Evolutionary conservation across 202 grass and related monocot species (phyloP).

Genomic region (Dendrocalamus latiflorus): DNA sequence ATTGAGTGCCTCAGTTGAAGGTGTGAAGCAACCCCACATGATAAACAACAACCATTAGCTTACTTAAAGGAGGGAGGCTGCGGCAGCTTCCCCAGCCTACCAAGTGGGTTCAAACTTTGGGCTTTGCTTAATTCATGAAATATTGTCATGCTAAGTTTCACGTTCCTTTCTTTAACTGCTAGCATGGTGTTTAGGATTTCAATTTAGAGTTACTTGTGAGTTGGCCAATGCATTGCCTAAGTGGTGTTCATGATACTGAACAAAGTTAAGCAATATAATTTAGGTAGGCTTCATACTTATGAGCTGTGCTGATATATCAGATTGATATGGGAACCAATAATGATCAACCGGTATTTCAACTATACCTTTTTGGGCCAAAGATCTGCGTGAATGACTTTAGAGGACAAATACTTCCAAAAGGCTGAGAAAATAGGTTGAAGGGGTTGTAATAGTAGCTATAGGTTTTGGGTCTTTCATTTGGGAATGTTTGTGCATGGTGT

Average conservation of each 20-base stretch:
- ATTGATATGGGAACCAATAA: neutral
- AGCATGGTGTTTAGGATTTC: neutral
- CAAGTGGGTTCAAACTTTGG: neutral
- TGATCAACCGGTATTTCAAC: no score
- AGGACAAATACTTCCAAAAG: neutral
- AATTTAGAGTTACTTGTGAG: neutral
- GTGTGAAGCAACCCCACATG: neutral
- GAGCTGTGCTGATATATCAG: neutral
- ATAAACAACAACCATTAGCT: neutral
- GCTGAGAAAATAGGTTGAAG: neutral
- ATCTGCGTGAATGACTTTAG: neutral
- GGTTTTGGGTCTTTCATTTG: neutral
- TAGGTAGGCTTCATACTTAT: neutral
- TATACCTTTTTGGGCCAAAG: slow-evolving; percentile 1
- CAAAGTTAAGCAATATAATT: slow-evolving; percentile 5
- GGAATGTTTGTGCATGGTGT: neutral
- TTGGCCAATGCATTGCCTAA: slow-evolving; percentile 6
- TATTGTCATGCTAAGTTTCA: neutral
- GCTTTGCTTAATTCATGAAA: neutral
- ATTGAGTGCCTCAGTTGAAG: neutral
- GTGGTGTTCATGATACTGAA: neutral
- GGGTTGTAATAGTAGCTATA: neutral
- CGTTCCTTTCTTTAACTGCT: neutral
- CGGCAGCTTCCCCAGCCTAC: neutral
- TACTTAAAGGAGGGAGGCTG: neutral